These are phyloP conservation scores for Juglanconis oblonga DNA, from an alignment of 2,329 filamentous ascomycete species.

Conservation along the genomic window DNA sequence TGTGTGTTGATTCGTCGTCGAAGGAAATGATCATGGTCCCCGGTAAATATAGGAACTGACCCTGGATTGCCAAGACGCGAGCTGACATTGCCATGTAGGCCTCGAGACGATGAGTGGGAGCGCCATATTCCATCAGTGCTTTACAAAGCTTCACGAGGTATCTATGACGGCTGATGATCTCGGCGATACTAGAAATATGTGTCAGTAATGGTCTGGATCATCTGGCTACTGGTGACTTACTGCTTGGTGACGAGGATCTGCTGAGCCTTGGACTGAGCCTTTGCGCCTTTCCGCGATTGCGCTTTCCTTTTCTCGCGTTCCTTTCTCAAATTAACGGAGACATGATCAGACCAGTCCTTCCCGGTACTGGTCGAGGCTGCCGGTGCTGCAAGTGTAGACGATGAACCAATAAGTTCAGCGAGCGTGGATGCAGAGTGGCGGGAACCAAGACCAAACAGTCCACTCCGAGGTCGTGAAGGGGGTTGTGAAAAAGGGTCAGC, in stretches of 20 bases:
- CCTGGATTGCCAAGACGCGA: slow-evolving; percentile 82
- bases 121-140: slow-evolving; percentile 85
- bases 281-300: slow-evolving; percentile 18
- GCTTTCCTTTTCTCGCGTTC: slow-evolving; percentile 26
- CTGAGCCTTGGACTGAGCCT: slow-evolving; percentile 25
- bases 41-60: slow-evolving; percentile 85
- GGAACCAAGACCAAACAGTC: slow-evolving; percentile 39
- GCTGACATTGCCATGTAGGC: slow-evolving; percentile 91
- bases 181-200: slow-evolving; percentile 43
- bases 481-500: slow-evolving; percentile 27
- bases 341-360: slow-evolving; percentile 36
- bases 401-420: slow-evolving; percentile 52
- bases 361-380: slow-evolving; percentile 37
- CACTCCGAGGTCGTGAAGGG: slow-evolving; percentile 25
- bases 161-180: slow-evolving; percentile 73
- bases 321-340: slow-evolving; percentile 42
- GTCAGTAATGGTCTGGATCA: background rate
- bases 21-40: slow-evolving; percentile 95
- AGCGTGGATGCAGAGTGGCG: slow-evolving; percentile 46
- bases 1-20: slow-evolving; percentile 70
- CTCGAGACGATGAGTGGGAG: slow-evolving; percentile 86
- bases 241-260: slow-evolving; percentile 50
- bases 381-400: slow-evolving; percentile 48
- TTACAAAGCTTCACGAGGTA: slow-evolving; percentile 84
- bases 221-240: background rate